Conservation (phyloP, 371 early-diverging fungal genomes). For the Batkoa obscura region DNA sequence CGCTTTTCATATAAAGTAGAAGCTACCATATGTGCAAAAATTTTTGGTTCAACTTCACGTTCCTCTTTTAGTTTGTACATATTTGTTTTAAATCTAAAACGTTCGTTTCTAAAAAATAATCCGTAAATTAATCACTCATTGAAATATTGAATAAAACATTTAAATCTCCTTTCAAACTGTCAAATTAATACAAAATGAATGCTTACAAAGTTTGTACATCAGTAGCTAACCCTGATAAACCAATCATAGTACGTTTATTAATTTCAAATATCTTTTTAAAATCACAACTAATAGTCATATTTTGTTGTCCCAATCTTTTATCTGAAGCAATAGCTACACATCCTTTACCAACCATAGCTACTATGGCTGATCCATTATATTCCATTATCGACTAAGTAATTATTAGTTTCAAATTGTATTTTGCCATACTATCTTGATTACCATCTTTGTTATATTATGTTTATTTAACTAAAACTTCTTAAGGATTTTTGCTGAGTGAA, state of each 20-base stretch:
- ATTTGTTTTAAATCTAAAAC: constrained; percentile 86
- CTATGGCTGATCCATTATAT: constrained; percentile 88
- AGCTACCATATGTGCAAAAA: constrained; percentile 88
- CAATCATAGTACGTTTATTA: constrained; percentile 72
- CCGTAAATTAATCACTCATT: too few relatives aligned
- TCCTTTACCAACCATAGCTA: constrained; percentile 97
- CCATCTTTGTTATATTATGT: too few relatives aligned
- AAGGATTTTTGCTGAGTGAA: too few relatives aligned
- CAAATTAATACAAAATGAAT: neutral
- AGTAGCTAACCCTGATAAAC: constrained; percentile 91
- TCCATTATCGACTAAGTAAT: constrained; percentile 47
- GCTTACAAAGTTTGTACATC: constrained; percentile 91
- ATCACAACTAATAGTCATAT: constrained; percentile 81
- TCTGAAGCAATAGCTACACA: constrained; percentile 98
- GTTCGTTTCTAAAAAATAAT: constrained; percentile 38
- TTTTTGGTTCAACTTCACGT: constrained; percentile 90
- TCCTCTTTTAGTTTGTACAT: constrained; percentile 95
- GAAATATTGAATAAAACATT: too few relatives aligned
- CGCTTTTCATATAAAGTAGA: constrained; percentile 92
- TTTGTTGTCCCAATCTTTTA: constrained; percentile 78
- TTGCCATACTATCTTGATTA: too few relatives aligned
- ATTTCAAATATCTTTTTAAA: constrained; percentile 88
- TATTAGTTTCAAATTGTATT: too few relatives aligned
- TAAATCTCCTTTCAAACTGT: too few relatives aligned
- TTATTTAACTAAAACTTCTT: too few relatives aligned